Evolutionary conservation across 2,329 filamentous ascomycete genomes (phyloP).

Genomic region (Thermomyces lanuginosus): DNA sequence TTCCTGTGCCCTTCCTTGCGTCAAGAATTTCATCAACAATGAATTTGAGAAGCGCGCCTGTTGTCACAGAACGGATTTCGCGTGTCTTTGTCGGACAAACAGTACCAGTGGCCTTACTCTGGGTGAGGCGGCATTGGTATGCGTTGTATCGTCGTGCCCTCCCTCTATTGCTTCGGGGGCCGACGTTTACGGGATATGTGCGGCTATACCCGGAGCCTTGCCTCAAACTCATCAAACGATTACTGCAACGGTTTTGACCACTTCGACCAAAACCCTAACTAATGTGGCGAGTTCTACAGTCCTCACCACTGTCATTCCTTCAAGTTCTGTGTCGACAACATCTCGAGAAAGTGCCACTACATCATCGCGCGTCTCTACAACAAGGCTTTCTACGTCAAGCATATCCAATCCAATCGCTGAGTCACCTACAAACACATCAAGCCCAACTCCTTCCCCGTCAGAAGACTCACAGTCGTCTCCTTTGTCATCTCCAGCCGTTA

Average conservation of each 20-base stretch:
- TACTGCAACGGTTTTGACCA: slow-evolving; percentile 16
- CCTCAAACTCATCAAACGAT: slow-evolving; percentile 21
- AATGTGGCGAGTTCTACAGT: slow-evolving; percentile 1
- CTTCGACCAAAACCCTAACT: slow-evolving; percentile 1
- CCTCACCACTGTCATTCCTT: neutral
- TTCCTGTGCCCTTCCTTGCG: slow-evolving; percentile 43
- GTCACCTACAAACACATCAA: too few relatives aligned
- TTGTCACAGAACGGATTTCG: slow-evolving; percentile 35
- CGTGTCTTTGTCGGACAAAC: slow-evolving; percentile 46
- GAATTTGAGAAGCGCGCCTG: slow-evolving; percentile 41
- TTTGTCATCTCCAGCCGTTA: slow-evolving; percentile 17
- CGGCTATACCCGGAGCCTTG: slow-evolving; percentile 19
- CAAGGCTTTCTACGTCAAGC: too few relatives aligned
- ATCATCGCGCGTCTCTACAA: too few relatives aligned
- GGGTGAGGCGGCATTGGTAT: slow-evolving; percentile 55
- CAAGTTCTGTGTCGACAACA: too few relatives aligned
- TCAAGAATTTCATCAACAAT: slow-evolving; percentile 44
- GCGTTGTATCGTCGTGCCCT: slow-evolving; percentile 44
- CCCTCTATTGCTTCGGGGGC: slow-evolving; percentile 29
- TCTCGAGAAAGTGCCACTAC: too few relatives aligned
- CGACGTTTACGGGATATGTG: slow-evolving; percentile 41
- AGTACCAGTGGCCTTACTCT: slow-evolving; percentile 49
- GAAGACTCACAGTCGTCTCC: slow-evolving; percentile 5
- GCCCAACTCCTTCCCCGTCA: slow-evolving; percentile 1
- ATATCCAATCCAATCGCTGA: too few relatives aligned